Evolutionary conservation across 2,329 filamentous ascomycete species (phyloP).

Genomic region (Tolypocladium pustulatum): DNA sequence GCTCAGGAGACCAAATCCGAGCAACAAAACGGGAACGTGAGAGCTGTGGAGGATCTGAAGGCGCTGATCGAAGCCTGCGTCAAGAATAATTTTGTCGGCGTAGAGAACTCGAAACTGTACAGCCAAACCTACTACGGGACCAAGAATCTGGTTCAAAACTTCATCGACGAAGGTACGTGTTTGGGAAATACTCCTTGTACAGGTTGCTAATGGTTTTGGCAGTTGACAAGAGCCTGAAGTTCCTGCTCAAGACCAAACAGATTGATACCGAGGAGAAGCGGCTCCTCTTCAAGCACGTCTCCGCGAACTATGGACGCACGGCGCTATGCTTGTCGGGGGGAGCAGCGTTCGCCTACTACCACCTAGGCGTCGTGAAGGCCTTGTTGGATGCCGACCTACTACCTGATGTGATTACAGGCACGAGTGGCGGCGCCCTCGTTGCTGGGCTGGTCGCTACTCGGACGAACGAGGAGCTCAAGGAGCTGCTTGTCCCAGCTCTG

Average conservation of each 20-base stretch:
- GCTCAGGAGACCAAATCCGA: slow-evolving; percentile 29
- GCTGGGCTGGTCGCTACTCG: slow-evolving; percentile 80
- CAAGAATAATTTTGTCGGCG: slow-evolving; percentile 94
- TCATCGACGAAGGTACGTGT: slow-evolving; percentile 67
- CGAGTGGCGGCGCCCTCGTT: slow-evolving; percentile 84
- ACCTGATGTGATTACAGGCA: slow-evolving; percentile 92
- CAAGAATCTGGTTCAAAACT: slow-evolving; percentile 87
- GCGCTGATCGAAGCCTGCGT: slow-evolving; percentile 78
- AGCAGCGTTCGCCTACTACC: slow-evolving; percentile 92
- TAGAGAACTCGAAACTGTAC: slow-evolving; percentile 90
- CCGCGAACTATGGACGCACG: slow-evolving; percentile 85
- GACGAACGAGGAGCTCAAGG: slow-evolving; percentile 82
- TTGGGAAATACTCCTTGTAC: too few species aligned
- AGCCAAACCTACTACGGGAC: slow-evolving; percentile 96
- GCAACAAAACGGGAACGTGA: slow-evolving; percentile 23
- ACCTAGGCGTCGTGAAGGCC: slow-evolving; percentile 86
- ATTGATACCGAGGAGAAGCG: slow-evolving; percentile 66
- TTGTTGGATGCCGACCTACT: slow-evolving; percentile 76
- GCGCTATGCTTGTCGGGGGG: slow-evolving; percentile 89
- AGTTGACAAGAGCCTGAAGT: slow-evolving; percentile 56
- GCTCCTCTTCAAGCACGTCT: slow-evolving; percentile 73
- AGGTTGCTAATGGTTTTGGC: not conserved
- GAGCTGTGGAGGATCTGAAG: slow-evolving; percentile 64
- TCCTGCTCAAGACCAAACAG: slow-evolving; percentile 58
- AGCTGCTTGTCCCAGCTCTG: slow-evolving; percentile 77